Evolutionary conservation across 768 basidiomycete genomes (phyloP), one percentile per base, ranked within the genome.

Genomic region (Gloeopeniophorella convolvens): DNA sequence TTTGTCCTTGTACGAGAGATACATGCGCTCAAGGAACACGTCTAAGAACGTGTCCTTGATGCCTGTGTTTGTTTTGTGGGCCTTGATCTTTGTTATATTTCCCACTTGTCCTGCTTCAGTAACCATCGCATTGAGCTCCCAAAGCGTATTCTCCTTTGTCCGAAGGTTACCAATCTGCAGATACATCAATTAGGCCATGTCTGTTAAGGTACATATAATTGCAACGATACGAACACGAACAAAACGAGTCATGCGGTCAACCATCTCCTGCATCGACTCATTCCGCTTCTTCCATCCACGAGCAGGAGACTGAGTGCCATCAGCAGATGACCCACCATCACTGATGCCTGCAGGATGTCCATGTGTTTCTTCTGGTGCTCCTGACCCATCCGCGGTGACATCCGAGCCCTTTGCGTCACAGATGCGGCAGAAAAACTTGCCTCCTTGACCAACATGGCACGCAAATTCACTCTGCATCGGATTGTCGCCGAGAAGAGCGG

Each of bases 391-490:
- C 8, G 16, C 20, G 11, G 32, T 13, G 10, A 4, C 34, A 18
- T 36, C 34, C 7, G 20, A 7, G 7, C 66, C 66, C 39, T 66
- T 56, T 0, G 70, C 72, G 51, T 58, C 54, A 50, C 75, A 77
- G 0, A 53, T 56, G 2, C 68, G 63, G 46, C 75, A 77, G 54
- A 74, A 73, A 23, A 59, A 63, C 24, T 68, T 70, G 0, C 66
- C 71, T 0, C 39, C 46, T 8, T 71, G 48, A 0, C 71, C 73
- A 48, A 73, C 66, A 42, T 77, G 76, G 41, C 67, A 74, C 0
- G 72, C 65, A 50, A 75, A 58, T 55, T 75, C 70, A 37, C 72
- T 62, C 30, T 60, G 69, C 73, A 74, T 74, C 0, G 72, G 74
- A 54, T 77, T 75, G 50, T 77, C 72, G 0, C 73, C 74, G 0